Percentiles rank a stretch among this genome's conserved stretches.
Conservation (phyloP, 352 stramenopile genomes). For the Phytophthora hibernalis region DNA sequence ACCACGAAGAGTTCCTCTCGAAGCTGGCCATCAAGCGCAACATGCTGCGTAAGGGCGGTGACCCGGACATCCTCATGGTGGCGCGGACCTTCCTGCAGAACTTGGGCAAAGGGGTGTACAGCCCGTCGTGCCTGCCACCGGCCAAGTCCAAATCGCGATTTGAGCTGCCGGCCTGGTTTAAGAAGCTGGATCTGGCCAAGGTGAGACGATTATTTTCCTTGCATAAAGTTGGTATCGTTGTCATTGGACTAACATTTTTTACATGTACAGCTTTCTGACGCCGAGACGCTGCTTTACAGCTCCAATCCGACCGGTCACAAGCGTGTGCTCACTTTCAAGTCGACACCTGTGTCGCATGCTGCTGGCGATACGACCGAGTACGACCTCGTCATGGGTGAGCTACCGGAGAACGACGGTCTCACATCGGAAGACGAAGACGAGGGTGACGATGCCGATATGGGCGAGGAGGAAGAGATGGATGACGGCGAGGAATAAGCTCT, state of each 20-base stretch:
- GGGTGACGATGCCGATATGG: conserved; percentile 43
- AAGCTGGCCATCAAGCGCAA: conserved; percentile 95
- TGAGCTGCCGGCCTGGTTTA: conserved; percentile 74
- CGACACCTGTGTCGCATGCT: conserved; percentile 50
- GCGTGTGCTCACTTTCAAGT: conserved; percentile 68
- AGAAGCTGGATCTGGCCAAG: conserved; percentile 62
- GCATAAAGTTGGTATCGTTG: neutral
- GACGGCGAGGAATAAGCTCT: conserved; percentile 45
- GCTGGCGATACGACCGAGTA: conserved; percentile 83
- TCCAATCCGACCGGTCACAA: conserved; percentile 67
- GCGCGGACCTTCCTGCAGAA: conserved; percentile 90
- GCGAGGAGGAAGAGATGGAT: conserved; percentile 53
- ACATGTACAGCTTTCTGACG: conserved; percentile 48
- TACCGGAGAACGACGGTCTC: conserved; percentile 80
- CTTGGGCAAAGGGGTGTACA: conserved; percentile 67
- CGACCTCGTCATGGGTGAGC: conserved; percentile 81
- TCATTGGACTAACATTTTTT: conserved; percentile 19
- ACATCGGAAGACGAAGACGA: conserved; percentile 52
- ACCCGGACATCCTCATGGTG: conserved; percentile 95
- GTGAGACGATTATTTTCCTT: conserved; percentile 26
- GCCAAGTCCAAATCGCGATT: conserved; percentile 88
- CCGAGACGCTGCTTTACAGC: conserved; percentile 64
- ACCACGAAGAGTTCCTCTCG: conserved; percentile 94
- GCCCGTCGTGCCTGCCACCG: conserved; percentile 68
- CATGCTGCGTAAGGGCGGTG: conserved; percentile 95